Evolutionary conservation across 1,284 basidiomycete species (phyloP), one percentile per base, ranked within the genome.

Genomic region (Cutaneotrichosporon daszewskae): DNA sequence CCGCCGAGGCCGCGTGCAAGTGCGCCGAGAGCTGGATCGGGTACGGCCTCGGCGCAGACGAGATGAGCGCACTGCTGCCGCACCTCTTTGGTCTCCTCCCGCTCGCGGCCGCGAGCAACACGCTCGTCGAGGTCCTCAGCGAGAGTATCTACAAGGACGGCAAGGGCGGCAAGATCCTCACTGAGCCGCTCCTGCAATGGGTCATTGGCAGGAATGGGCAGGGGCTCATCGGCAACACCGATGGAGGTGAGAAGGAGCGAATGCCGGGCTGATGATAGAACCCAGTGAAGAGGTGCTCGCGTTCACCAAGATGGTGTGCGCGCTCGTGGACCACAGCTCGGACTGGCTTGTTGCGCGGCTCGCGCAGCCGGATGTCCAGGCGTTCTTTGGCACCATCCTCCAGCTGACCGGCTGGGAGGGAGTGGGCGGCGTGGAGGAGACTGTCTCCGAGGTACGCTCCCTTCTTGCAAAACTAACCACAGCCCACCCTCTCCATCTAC

Each of bases 401-500:
- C 76, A 80, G 8, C 83, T 85, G 53, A 87, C 85, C 0, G 82
- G 80, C 1, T 76, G 87, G 24, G 78, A 81, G 1, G 87, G 86
- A 1, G 80, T 78, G 52, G 86, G 82, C 56, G 83, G 84, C 1
- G 77, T 79, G 0, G 87, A 90, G 41, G 88, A 91, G 61, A 83
- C 86, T 40, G 81, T 86, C 59, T 87, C 84, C 58, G n/a, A n/a
- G n/a, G n/a, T n/a, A n/a, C n/a, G n/a, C n/a, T n/a, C n/a, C n/a
- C n/a, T n/a, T n/a, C n/a, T n/a, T n/a, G n/a, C n/a, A n/a, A n/a
- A n/a, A n/a, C n/a, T n/a, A n/a, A n/a, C n/a, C n/a, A n/a, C 87
- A 90, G 54, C 79, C 86, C 74, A 85, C 84, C 1, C 76, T 91
- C 3, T 80, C 80, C 1, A 89, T 90, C 56, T 94, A 89, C 83